Percentiles rank a stretch among this genome's conserved stretches.
phyloP scores from a whole-genome alignment of 805 yeast species.

The Scheffersomyces stipitis region DNA sequence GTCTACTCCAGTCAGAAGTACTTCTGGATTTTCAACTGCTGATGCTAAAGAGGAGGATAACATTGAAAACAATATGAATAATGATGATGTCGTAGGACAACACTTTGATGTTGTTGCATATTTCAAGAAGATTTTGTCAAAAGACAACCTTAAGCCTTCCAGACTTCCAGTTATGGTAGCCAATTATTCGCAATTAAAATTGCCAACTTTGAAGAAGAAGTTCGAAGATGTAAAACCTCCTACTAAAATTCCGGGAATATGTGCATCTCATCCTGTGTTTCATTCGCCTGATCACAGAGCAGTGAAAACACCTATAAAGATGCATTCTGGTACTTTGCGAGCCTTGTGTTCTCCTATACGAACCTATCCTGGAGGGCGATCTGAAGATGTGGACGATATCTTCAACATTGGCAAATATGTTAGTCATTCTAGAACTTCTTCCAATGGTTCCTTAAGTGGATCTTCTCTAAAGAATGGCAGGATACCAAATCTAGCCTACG shows the following conservation, averaged over 20 bases:
- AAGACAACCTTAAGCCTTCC: slow-evolving; percentile 9
- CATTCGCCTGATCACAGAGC: slow-evolving; percentile 19
- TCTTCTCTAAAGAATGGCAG: slow-evolving; percentile 10
- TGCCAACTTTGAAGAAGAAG: slow-evolving; percentile 26
- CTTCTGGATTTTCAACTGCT: background rate
- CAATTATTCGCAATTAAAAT: slow-evolving; percentile 17
- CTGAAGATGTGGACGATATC: background rate
- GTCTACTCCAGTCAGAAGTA: background rate
- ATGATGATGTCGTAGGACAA: too few relatives aligned
- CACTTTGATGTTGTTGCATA: slow-evolving; percentile 1
- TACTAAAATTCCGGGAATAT: slow-evolving; percentile 27
- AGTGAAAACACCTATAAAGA: background rate
- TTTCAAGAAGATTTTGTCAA: slow-evolving; percentile 1
- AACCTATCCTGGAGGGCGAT: too few relatives aligned
- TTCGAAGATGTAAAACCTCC: slow-evolving; percentile 3
- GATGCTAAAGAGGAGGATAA: background rate
- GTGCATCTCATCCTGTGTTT: slow-evolving; percentile 31
- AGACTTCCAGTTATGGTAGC: slow-evolving; percentile 26
- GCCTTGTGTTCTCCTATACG: too few relatives aligned
- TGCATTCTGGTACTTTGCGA: too few relatives aligned
- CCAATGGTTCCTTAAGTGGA: background rate
- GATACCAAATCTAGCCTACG: slow-evolving; percentile 19
- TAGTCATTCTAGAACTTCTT: background rate
- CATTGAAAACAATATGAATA: slow-evolving; percentile 2
- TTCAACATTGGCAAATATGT: background rate